Percentiles rank a stretch among this genome's conserved stretches.
Evolutionary conservation across 345 rosid genomes (phyloP).

Genomic region (Syzygium oleosum): DNA sequence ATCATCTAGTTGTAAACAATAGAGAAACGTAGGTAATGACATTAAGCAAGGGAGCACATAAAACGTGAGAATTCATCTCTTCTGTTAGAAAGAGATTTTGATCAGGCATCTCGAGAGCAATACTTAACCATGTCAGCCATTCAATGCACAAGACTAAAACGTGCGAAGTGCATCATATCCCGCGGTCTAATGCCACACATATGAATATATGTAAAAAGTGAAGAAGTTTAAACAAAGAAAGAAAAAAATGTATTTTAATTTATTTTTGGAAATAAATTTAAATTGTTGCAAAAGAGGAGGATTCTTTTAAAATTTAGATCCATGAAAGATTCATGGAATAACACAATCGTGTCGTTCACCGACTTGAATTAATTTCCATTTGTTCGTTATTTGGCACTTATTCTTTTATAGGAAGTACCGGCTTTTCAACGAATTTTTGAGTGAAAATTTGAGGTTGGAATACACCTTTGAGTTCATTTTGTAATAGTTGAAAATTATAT

Average conservation of each 20-base stretch:
- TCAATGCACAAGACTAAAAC: background rate
- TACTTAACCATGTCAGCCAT: background rate
- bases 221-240: background rate
- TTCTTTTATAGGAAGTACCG: background rate
- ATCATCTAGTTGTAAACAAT: background rate
- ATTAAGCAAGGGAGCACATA: background rate
- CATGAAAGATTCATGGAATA: background rate
- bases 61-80: background rate
- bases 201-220: background rate
- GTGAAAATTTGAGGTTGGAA: background rate
- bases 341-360: background rate
- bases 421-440: background rate
- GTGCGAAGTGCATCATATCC: background rate
- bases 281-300: background rate
- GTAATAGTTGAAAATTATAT: background rate
- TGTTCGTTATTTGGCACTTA: background rate
- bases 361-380: background rate
- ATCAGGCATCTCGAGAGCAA: background rate
- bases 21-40: background rate
- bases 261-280: background rate
- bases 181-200: background rate
- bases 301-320: background rate
- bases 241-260: background rate
- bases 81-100: background rate
- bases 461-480: background rate